Evolutionary conservation across 2,329 filamentous ascomycete genomes (phyloP).

Genomic region (Phoma herbarum): DNA sequence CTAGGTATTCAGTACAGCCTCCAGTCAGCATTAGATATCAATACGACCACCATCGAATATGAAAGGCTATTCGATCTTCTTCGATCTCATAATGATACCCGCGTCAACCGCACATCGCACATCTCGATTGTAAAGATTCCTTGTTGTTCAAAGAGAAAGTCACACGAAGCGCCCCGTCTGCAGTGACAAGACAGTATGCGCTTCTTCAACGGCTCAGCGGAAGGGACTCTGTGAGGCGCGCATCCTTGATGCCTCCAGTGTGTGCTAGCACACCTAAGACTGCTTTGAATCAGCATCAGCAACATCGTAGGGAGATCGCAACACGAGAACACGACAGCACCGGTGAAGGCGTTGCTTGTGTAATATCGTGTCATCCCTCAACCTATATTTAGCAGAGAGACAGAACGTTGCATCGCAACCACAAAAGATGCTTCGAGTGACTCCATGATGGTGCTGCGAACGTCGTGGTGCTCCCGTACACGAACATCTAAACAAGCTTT

Average conservation of each 20-base stretch:
- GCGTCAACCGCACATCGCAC: not conserved
- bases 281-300: constrained; percentile 17
- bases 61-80: not conserved
- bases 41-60: constrained; percentile 7
- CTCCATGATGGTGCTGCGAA: constrained; percentile 1
- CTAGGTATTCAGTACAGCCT: constrained; percentile 4
- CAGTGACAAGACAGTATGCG: not conserved
- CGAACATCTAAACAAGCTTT: not conserved
- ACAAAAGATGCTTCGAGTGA: too few species aligned
- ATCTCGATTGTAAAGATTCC: not conserved
- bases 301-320: not conserved
- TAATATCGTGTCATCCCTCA: constrained; percentile 6
- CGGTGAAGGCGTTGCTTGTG: constrained; percentile 15
- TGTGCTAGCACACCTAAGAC: not conserved
- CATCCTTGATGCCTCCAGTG: not conserved
- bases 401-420: too few species aligned
- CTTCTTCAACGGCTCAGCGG: not conserved
- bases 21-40: constrained; percentile 17
- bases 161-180: not conserved
- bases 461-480: constrained; percentile 11
- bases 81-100: not conserved
- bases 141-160: not conserved
- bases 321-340: constrained; percentile 1
- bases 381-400: constrained; percentile 12
- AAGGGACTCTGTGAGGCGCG: not conserved